These are phyloP conservation scores for Cucurbita pepo DNA, from an alignment of 306 rosid species.

Conservation along the genomic window DNA sequence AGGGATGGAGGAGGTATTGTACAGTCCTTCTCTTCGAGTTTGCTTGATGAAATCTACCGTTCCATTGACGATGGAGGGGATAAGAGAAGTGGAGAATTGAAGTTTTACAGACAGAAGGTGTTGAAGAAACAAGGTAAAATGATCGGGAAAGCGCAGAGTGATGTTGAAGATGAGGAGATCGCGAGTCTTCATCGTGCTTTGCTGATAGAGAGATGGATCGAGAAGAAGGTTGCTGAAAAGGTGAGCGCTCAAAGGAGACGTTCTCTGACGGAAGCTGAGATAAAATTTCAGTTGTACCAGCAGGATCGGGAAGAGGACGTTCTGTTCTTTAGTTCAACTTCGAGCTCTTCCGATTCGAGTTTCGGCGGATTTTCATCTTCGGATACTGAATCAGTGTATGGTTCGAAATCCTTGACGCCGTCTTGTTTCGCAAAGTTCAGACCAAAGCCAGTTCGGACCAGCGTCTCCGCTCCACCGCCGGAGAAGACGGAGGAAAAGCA, in stretches of 20 bases:
- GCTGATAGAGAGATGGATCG: slow-evolving; percentile 45
- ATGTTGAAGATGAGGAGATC: slow-evolving; percentile 4
- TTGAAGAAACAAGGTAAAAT: slow-evolving; percentile 27
- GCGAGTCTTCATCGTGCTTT: slow-evolving; percentile 18
- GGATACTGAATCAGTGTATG: slow-evolving; percentile 52
- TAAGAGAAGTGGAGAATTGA: slow-evolving; percentile 18
- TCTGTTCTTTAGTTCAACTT: slow-evolving; percentile 52
- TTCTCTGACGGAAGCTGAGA: slow-evolving; percentile 7
- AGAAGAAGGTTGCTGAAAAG: slow-evolving; percentile 18
- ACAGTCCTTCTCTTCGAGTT: slow-evolving; percentile 67
- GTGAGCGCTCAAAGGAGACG: slow-evolving; percentile 4
- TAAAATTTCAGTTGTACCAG: slow-evolving; percentile 15
- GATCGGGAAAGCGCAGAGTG: slow-evolving; percentile 9
- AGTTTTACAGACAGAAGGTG: slow-evolving; percentile 22
- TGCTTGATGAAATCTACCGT: slow-evolving; percentile 68
- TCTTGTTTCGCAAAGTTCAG: slow-evolving; percentile 37
- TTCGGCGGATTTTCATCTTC: slow-evolving; percentile 72
- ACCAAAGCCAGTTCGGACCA: slow-evolving; percentile 39
- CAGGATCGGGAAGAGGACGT: slow-evolving; percentile 27
- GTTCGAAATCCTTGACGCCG: slow-evolving; percentile 12
- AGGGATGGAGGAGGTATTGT: slow-evolving; percentile 4
- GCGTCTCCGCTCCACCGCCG: slow-evolving; percentile 9
- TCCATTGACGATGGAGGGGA: slow-evolving; percentile 55
- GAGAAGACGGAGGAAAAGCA: slow-evolving; percentile 26
- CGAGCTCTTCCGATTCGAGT: slow-evolving; percentile 74